Conservation (phyloP, 2,329 filamentous ascomycete genomes). For the Trichoderma sp. region DNA sequence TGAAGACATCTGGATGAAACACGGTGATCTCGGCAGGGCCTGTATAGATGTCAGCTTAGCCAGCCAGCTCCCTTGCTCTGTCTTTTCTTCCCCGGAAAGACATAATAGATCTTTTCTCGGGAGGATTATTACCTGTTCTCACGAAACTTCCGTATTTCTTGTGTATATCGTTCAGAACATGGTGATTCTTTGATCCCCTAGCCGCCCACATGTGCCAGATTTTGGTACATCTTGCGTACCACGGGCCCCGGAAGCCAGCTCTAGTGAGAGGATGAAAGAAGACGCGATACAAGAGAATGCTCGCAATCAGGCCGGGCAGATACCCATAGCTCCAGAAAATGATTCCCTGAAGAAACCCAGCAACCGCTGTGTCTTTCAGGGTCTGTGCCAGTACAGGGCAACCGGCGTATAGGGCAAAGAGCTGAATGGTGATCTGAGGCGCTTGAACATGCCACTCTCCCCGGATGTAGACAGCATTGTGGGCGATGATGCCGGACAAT, state of each 20-base stretch:
- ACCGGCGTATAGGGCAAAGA: background rate
- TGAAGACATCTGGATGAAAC: conserved; percentile 28
- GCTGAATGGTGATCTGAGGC: conserved; percentile 22
- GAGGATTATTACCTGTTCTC: background rate
- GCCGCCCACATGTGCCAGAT: background rate
- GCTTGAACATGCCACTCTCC: conserved; percentile 30
- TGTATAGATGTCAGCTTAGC: conserved; percentile 4
- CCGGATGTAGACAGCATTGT: conserved; percentile 24
- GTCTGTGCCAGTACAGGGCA: background rate
- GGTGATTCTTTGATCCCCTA: background rate
- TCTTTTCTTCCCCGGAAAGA: background rate
- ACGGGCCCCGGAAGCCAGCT: background rate
- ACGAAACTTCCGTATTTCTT: background rate
- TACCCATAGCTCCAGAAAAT: background rate
- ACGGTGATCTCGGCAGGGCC: conserved; percentile 28
- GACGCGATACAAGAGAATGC: background rate
- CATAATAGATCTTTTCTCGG: background rate
- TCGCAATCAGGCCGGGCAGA: background rate
- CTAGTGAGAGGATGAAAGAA: background rate
- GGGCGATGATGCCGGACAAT: background rate
- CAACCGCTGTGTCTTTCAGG: background rate
- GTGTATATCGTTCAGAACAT: background rate
- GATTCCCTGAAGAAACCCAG: background rate
- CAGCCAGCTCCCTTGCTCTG: background rate
- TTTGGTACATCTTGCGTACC: background rate